Evolutionary conservation across 768 basidiomycete genomes (phyloP), one percentile per base, ranked within the genome.

Genomic region (Hortiboletus flavorubellus): DNA sequence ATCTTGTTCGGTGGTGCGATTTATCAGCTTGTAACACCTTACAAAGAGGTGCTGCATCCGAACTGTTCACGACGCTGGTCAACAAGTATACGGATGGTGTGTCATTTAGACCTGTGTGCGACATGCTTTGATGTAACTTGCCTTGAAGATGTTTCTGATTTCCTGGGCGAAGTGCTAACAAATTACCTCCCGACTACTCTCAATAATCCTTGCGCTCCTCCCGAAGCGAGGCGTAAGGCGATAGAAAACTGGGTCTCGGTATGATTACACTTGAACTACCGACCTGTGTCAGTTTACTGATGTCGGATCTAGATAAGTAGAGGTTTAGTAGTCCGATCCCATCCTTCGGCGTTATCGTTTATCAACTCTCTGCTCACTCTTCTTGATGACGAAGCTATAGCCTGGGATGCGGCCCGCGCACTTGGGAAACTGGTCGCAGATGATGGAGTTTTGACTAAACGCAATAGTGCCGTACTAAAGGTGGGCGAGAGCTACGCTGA

Each of bases 51-150:
- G 78, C 84, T 29, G 80, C 78, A 2, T 76, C 81, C 62, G 79
- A 85, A 38, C 63, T 84, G 3, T 66, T 92, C 16, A 78, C 86
- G 1, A 80, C 86, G 0, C 72, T 90, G n/a, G 71, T 93, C 29
- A 97, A 98, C 68, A 92, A 93, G 69, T 81, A 84, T 37, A 75
- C 77, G 10, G 78, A 84, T 39, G 84, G 94, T 93, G 46, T 60
- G 42, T 21, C 21, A 4, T 29, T 18, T 4, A 23, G 10, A 41
- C 33, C 9, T 29, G 8, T 41, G 49, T 51, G 16, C 8, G 7
- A 47, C 35, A 52, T 44, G n/a, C 26, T n/a, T 46, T 11, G 8
- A 40, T 23, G 4, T 46, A 35, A 46, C 31, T 44, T 45, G 10
- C 4, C 18, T 15, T 35, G 53, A 10, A 88, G 87, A 79, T 45